Percentiles rank a stretch among this genome's conserved stretches.
phyloP scores from a whole-genome alignment of 2,329 filamentous ascomycete genomes.

The Leptosphaerulina australis region DNA sequence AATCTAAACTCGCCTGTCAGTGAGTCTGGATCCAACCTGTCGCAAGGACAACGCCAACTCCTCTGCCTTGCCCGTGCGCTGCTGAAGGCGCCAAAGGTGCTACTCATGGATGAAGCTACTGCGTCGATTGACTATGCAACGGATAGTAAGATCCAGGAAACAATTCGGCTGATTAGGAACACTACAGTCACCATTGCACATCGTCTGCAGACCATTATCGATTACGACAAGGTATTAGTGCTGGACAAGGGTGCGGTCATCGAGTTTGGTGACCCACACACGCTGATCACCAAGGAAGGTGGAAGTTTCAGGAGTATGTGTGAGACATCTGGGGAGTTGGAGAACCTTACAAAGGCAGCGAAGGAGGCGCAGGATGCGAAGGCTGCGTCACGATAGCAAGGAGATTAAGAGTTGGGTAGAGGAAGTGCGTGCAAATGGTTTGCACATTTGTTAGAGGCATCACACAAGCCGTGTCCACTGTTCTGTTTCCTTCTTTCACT shows the following conservation, averaged over 20 bases:
- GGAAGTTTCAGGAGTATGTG: constrained; percentile 73
- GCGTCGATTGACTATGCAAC: constrained; percentile 97
- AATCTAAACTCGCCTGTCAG: constrained; percentile 83
- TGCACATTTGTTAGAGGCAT: background rate
- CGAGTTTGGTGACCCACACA: constrained; percentile 89
- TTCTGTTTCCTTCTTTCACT: background rate
- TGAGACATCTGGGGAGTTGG: constrained; percentile 67
- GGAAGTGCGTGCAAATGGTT: background rate
- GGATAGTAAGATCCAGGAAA: constrained; percentile 94
- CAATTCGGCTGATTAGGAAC: constrained; percentile 86
- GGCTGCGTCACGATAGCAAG: background rate
- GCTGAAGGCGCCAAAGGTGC: constrained; percentile 85
- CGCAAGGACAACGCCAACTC: constrained; percentile 93
- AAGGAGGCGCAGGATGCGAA: constrained; percentile 51
- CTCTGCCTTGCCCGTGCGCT: constrained; percentile 91
- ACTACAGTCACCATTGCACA: constrained; percentile 98
- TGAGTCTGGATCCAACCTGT: constrained; percentile 92
- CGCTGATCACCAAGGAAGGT: constrained; percentile 67
- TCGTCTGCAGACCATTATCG: constrained; percentile 92
- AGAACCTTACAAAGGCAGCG: constrained; percentile 62
- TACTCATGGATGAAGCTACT: constrained; percentile 99
- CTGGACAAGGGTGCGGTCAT: constrained; percentile 86
- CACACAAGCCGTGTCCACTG: background rate
- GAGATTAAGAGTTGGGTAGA: background rate
- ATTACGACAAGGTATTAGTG: constrained; percentile 97